phyloP scores from a whole-genome alignment of 441 rosid genomes.

The Hura crepitans region DNA sequence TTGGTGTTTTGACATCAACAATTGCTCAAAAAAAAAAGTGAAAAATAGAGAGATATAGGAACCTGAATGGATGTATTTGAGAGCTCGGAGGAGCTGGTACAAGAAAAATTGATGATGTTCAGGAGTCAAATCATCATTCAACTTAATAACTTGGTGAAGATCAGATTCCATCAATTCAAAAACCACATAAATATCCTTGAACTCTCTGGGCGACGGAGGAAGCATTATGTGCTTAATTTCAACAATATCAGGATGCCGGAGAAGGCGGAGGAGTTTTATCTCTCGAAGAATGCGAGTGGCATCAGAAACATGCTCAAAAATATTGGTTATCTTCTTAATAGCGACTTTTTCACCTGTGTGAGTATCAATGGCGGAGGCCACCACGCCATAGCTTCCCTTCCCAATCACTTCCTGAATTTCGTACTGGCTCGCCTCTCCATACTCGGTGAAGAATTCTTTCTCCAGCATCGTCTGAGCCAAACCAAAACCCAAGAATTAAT shows the following conservation, averaged over 20 bases:
- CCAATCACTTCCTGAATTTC: slow-evolving; percentile 91
- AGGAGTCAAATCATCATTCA: slow-evolving; percentile 86
- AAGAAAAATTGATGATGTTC: slow-evolving; percentile 95
- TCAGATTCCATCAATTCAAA: slow-evolving; percentile 99
- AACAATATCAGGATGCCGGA: slow-evolving; percentile 80
- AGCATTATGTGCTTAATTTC: slow-evolving; percentile 93
- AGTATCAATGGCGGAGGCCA: slow-evolving; percentile 88
- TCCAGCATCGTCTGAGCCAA: slow-evolving; percentile 48
- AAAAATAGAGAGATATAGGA: slow-evolving; percentile 21
- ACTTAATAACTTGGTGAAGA: slow-evolving; percentile 87
- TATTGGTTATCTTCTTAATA: slow-evolving; percentile 86
- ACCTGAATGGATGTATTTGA: slow-evolving; percentile 94
- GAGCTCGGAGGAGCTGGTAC: slow-evolving; percentile 96
- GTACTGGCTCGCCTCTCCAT: slow-evolving; percentile 93
- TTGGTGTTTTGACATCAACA: not conserved
- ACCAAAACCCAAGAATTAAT: slow-evolving; percentile 5
- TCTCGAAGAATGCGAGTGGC: slow-evolving; percentile 91
- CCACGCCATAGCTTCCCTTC: slow-evolving; percentile 97
- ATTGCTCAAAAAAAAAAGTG: not conserved
- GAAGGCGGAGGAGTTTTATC: slow-evolving; percentile 92
- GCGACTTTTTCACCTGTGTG: slow-evolving; percentile 96
- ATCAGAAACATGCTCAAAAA: slow-evolving; percentile 94
- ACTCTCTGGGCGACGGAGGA: slow-evolving; percentile 89
- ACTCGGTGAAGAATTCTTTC: slow-evolving; percentile 90
- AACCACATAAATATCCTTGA: slow-evolving; percentile 89